Percentiles rank a stretch among this genome's conserved stretches.
These are phyloP conservation scores for Gloeopeniophorella convolvens DNA, from an alignment of 768 basidiomycete species.

Conservation along the genomic window DNA sequence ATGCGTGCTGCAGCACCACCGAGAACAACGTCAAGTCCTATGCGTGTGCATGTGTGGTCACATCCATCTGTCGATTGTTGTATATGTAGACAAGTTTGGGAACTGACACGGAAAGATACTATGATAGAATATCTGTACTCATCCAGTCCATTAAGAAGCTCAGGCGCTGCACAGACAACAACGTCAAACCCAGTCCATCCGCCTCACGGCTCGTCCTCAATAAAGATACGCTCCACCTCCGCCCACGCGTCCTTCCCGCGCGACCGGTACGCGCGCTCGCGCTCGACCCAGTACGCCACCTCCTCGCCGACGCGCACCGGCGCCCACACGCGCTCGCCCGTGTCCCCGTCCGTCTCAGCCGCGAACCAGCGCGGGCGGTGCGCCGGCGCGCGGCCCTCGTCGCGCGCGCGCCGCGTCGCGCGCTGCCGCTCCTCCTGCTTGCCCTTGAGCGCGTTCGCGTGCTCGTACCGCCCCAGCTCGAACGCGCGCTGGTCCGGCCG, in stretches of 20 bases:
- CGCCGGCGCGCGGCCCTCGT: constrained; percentile 61
- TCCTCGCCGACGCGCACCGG: constrained; percentile 47
- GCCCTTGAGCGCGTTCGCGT: constrained; percentile 73
- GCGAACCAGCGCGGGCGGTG: constrained; percentile 87
- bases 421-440: constrained; percentile 80
- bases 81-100: too few relatives aligned
- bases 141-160: too few relatives aligned
- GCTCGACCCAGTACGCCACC: constrained; percentile 81
- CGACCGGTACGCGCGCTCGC: constrained; percentile 54
- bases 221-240: constrained; percentile 77
- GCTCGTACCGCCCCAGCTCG: constrained; percentile 80
- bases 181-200: constrained; percentile 42
- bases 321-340: constrained; percentile 83
- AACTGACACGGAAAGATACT: too few relatives aligned
- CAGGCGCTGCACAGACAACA: constrained; percentile 2
- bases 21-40: too few relatives aligned
- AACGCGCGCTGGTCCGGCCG: constrained; percentile 94
- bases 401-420: constrained; percentile 61
- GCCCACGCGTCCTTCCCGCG: constrained; percentile 45
- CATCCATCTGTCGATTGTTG: too few relatives aligned
- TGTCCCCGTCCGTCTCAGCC: constrained; percentile 78
- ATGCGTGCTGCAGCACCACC: too few relatives aligned
- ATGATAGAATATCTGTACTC: too few relatives aligned
- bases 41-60: too few relatives aligned
- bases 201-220: constrained; percentile 44